phyloP scores from a whole-genome alignment of 169 alveolate species.

The Plasmodium adleri region DNA sequence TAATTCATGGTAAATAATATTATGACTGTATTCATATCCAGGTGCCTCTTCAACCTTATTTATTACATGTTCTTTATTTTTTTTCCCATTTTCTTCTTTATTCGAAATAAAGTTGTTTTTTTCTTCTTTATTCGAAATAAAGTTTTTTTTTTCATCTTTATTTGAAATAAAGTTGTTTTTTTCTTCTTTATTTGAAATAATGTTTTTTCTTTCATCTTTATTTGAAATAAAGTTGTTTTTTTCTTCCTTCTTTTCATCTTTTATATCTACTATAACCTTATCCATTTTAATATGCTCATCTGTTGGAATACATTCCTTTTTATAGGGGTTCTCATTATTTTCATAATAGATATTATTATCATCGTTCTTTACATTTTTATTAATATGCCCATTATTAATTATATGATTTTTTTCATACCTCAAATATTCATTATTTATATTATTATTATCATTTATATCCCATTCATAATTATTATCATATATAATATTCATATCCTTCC shows the following conservation, averaged over 20 bases:
- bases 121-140: background rate
- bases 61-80: too few species aligned
- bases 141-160: background rate
- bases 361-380: too few species aligned
- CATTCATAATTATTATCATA: background rate
- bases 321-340: background rate
- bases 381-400: too few species aligned
- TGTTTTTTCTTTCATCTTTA: background rate
- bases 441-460: too few species aligned
- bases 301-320: background rate
- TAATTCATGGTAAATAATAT: constrained; percentile 68
- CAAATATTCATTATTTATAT: too few species aligned
- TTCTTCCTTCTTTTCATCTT: too few species aligned
- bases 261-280: too few species aligned
- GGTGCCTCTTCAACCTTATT: background rate
- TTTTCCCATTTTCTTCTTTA: background rate
- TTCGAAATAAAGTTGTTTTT: background rate
- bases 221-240: background rate
- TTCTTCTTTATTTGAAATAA: background rate
- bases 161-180: background rate
- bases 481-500: background rate
- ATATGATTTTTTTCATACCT: too few species aligned
- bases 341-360: too few species aligned
- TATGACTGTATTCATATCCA: constrained; percentile 55
- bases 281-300: background rate